These are phyloP conservation scores for Antrodiella citrinella DNA, from an alignment of 768 basidiomycete species.

Conservation along the genomic window DNA sequence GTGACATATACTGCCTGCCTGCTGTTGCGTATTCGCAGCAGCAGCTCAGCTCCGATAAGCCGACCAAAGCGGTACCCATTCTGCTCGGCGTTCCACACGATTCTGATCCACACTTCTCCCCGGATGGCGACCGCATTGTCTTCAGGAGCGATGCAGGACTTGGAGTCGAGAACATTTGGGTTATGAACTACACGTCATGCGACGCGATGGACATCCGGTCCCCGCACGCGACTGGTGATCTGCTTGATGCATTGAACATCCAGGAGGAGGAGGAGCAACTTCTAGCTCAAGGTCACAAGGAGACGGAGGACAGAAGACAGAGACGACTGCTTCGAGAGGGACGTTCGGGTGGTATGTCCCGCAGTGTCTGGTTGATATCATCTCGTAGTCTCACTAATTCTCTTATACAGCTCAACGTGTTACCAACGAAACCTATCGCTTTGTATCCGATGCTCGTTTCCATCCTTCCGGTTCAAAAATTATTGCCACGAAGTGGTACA, in stretches of 20 bases:
- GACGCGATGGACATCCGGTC: constrained; percentile 47
- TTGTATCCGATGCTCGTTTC: constrained; percentile 62
- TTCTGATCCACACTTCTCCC: constrained; percentile 67
- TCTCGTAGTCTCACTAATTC: background rate
- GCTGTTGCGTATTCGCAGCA: constrained; percentile 28
- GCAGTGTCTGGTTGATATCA: constrained; percentile 1
- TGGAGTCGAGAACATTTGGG: constrained; percentile 72
- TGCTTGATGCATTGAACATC: constrained; percentile 27
- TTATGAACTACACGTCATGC: constrained; percentile 61
- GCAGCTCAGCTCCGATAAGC: constrained; percentile 15
- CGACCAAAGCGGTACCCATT: constrained; percentile 46
- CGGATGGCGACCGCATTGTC: constrained; percentile 52
- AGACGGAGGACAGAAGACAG: constrained; percentile 37
- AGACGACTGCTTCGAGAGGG: constrained; percentile 53
- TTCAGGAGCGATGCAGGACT: constrained; percentile 68
- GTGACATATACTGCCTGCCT: constrained; percentile 67
- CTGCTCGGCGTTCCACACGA: constrained; percentile 61
- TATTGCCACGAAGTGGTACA: constrained; percentile 77
- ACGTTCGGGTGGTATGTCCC: constrained; percentile 34
- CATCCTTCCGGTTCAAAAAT: constrained; percentile 56
- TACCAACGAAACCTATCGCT: constrained; percentile 71
- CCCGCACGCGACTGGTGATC: constrained; percentile 17
- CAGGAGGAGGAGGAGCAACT: constrained; percentile 37
- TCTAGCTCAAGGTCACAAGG: constrained; percentile 41
- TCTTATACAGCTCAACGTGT: constrained; percentile 34